phyloP scores from a whole-genome alignment of 345 rosid genomes.

The Eucalyptus brandiana region DNA sequence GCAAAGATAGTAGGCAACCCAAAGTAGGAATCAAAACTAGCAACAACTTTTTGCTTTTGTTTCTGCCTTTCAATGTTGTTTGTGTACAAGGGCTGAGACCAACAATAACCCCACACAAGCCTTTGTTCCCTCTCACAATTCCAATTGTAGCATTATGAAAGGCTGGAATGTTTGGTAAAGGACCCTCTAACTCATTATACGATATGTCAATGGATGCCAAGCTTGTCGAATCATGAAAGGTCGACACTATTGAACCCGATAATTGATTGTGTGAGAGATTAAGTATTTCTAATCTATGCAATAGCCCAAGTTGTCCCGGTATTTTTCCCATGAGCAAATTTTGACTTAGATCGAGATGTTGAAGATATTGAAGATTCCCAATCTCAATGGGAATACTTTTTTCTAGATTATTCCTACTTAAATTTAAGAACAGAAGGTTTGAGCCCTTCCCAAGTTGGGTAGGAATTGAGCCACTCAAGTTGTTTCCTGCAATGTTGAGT shows the following conservation, averaged over 20 bases:
- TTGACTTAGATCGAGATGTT: not conserved
- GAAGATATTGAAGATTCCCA: not conserved
- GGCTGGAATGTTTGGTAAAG: not conserved
- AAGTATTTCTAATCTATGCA: not conserved
- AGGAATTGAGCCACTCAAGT: not conserved
- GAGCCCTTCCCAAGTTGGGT: not conserved
- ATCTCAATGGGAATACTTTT: slow-evolving; percentile 4
- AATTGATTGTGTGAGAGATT: not conserved
- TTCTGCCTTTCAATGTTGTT: too few species aligned
- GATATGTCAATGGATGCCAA: slow-evolving; percentile 5
- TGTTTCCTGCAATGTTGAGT: slow-evolving; percentile 9
- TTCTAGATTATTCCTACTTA: slow-evolving; percentile 8
- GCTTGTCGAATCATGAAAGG: not conserved
- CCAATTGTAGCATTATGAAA: too few species aligned
- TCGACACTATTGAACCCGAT: slow-evolving; percentile 2
- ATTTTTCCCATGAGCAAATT: not conserved
- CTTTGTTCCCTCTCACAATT: too few species aligned
- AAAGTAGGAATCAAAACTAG: too few species aligned
- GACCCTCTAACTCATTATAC: slow-evolving; percentile 6
- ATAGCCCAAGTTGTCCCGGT: not conserved
- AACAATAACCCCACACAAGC: too few species aligned
- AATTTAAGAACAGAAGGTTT: not conserved
- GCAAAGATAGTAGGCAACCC: too few species aligned
- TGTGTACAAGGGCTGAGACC: too few species aligned
- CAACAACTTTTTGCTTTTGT: too few species aligned